phyloP scores from a whole-genome alignment of 2,329 filamentous ascomycete genomes.

The Gremmenia infestans region DNA sequence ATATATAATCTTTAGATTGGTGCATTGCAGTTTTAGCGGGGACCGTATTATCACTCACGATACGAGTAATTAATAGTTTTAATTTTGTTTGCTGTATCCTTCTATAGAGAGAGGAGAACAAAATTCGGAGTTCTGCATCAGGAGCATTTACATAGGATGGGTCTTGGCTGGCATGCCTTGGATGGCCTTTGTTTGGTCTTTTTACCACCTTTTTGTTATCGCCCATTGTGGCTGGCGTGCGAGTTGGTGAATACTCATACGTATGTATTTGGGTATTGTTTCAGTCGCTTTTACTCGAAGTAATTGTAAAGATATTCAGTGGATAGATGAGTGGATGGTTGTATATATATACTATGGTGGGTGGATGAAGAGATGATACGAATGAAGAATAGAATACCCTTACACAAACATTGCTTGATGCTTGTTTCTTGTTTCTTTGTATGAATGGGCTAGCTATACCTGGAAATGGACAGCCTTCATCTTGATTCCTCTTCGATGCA shows the following conservation, averaged over 20 bases:
- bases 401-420: background rate
- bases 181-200: background rate
- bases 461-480: too few relatives aligned
- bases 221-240: background rate
- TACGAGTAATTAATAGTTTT: background rate
- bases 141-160: background rate
- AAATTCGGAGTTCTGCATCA: background rate
- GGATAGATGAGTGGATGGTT: background rate
- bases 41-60: background rate
- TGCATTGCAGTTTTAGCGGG: constrained; percentile 1
- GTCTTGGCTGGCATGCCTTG: background rate
- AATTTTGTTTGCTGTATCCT: background rate
- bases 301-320: background rate
- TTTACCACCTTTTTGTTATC: background rate
- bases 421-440: background rate
- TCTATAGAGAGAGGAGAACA: background rate
- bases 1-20: background rate
- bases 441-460: background rate
- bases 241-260: background rate
- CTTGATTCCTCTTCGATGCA: too few relatives aligned
- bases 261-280: background rate
- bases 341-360: background rate
- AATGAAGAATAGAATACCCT: background rate
- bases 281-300: background rate
- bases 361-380: background rate